phyloP scores from a whole-genome alignment of 441 rosid species.

The Eutrema salsugineum region DNA sequence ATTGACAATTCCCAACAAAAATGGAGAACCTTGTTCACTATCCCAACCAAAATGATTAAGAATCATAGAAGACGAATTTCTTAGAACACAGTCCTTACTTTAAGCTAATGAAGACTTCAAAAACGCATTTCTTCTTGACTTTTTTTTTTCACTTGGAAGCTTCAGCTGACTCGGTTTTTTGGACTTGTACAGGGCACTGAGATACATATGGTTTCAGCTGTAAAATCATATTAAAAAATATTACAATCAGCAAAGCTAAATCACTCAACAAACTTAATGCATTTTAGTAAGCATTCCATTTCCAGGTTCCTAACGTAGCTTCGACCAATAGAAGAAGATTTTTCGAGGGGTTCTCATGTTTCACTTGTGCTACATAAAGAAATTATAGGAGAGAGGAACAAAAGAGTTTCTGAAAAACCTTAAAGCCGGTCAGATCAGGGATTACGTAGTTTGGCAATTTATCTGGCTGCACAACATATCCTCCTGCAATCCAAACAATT shows the following conservation, averaged over 20 bases:
- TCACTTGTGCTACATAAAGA: background rate
- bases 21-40: too few species aligned
- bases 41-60: background rate
- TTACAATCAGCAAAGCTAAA: background rate
- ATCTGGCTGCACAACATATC: constrained; percentile 66
- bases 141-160: constrained; percentile 38
- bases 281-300: background rate
- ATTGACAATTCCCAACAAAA: too few species aligned
- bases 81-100: background rate
- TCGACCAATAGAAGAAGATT: background rate
- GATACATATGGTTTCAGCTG: constrained; percentile 85
- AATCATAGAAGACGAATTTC: background rate
- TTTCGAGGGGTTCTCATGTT: background rate
- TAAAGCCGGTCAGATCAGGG: constrained; percentile 68
- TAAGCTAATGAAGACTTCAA: background rate
- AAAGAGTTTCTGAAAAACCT: constrained; percentile 35
- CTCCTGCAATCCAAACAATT: constrained; percentile 47
- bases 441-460: constrained; percentile 77
- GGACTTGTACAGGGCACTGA: constrained; percentile 46
- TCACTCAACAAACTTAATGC: background rate
- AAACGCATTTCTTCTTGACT: background rate
- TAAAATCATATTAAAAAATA: constrained; percentile 1
- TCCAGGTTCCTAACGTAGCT: background rate
- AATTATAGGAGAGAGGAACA: background rate
- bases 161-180: constrained; percentile 44